Conservation (phyloP, 75 land plant genomes). For the Pinus albicaulis region DNA sequence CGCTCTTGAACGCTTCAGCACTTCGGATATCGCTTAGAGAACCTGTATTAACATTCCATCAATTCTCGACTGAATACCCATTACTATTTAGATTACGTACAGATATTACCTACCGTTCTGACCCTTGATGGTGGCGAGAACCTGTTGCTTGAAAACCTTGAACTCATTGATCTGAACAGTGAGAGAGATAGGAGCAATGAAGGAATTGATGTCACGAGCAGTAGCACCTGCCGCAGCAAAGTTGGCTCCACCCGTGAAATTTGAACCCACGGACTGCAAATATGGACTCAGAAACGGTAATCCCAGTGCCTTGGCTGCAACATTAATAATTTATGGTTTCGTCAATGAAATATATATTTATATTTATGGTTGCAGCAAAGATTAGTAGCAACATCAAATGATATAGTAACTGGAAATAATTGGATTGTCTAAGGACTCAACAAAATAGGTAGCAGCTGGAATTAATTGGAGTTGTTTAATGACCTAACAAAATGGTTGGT, state of each 20-base stretch:
- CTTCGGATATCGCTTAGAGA: neutral
- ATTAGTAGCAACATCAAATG: neutral
- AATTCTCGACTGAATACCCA: too few relatives aligned
- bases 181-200: constrained; percentile 18
- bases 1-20: constrained; percentile 1
- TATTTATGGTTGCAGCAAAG: too few relatives aligned
- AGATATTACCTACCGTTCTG: too few relatives aligned
- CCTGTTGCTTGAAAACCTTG: constrained; percentile 14
- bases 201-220: neutral
- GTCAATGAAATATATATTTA: too few relatives aligned
- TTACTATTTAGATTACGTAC: too few relatives aligned
- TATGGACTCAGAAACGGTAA: constrained; percentile 51
- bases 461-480: too few relatives aligned
- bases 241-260: constrained; percentile 62
- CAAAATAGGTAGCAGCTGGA: too few relatives aligned
- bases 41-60: neutral
- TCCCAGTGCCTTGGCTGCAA: constrained; percentile 44
- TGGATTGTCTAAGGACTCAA: too few relatives aligned
- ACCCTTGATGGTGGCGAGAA: neutral
- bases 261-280: constrained; percentile 13
- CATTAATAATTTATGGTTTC: neutral
- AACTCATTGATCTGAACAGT: constrained; percentile 6
- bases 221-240: constrained; percentile 25
- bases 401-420: neutral
- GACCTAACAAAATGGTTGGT: too few relatives aligned